Evolutionary conservation across 2,329 filamentous ascomycete species (phyloP), one percentile per base, ranked within the genome.

Genomic region (Trichoderma cornu-damae): DNA sequence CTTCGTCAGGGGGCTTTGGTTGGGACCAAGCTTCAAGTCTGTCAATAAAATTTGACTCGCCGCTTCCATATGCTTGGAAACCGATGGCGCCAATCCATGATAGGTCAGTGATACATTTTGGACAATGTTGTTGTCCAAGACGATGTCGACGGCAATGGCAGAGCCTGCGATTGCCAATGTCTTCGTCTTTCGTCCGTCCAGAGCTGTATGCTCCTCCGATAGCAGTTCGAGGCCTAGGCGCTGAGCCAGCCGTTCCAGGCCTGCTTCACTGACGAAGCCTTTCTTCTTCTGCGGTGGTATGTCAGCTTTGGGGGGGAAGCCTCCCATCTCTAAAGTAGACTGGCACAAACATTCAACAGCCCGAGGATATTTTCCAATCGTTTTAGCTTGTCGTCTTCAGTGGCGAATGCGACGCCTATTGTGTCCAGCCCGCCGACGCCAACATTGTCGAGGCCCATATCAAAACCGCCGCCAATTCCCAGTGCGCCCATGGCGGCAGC

Each of bases 221-320:
- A 86, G 71, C 57, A 77, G 79, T 60, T 87, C 85, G 37, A 88
- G 74, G n/a, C 86, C 87, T 54, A 86, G 78, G 55, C 83, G 78
- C 64, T 82, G 81, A 7, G 84, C 86, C 28, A 93, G 73, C 54
- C 87, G 79, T 68, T 88, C 84, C n/a, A 94, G 76, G 2, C 87
- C 87, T 28, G 87, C 84, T 65, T 89, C 86, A 63, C 87, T 89
- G 35, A 93, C 84, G 38, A 85, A 74, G 3, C 87, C 87, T 61
- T 82, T 82, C 63, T 71, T 75, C 58, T 76, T 72, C 68, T 73
- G 30, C 7, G 20, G 34, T 6, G 22, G 2, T 1, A 22, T 43
- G 46, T 64, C 52, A 62, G 63, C 14, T 26, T 55, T 14, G 6
- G 12, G n/a, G 4, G n/a, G n/a, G n/a, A n/a, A n/a, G 8, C 20